These are phyloP conservation scores for Nothophoma quercina DNA, from an alignment of 2,329 filamentous ascomycete genomes.

Conservation along the genomic window DNA sequence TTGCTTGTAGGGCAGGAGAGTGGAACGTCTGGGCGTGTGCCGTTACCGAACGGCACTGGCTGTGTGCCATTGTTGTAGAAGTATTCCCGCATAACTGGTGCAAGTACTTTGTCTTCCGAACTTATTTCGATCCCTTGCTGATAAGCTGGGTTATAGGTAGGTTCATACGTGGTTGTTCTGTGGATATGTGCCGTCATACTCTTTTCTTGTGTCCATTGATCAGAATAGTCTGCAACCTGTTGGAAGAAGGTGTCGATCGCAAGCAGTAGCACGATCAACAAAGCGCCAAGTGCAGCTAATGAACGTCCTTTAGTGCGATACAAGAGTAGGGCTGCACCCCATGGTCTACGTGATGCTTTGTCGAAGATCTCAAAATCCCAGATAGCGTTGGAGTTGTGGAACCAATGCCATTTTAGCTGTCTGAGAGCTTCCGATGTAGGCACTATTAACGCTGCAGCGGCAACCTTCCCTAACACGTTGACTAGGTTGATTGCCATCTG, in stretches of 20 bases:
- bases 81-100: background rate
- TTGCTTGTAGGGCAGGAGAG: conserved; percentile 28
- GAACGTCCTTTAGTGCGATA: conserved; percentile 24
- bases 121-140: conserved; percentile 12
- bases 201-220: no score
- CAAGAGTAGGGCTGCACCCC: conserved; percentile 19
- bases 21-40: conserved; percentile 11
- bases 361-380: conserved; percentile 46
- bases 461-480: conserved; percentile 25
- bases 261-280: no score
- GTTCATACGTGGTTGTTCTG: no score
- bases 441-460: conserved; percentile 29
- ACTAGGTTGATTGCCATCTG: conserved; percentile 16
- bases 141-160: no score
- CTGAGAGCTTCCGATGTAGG: conserved; percentile 36
- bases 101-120: conserved; percentile 5
- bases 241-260: no score
- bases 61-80: conserved; percentile 16
- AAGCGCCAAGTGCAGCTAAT: conserved; percentile 22
- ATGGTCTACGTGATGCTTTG: conserved; percentile 28
- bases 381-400: conserved; percentile 23
- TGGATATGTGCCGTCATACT: background rate
- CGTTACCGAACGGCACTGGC: conserved; percentile 10
- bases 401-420: conserved; percentile 41
- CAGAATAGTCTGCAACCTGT: no score